These are phyloP conservation scores for Cocos nucifera DNA, from an alignment of 176 grass and related monocot genomes.

Conservation along the genomic window DNA sequence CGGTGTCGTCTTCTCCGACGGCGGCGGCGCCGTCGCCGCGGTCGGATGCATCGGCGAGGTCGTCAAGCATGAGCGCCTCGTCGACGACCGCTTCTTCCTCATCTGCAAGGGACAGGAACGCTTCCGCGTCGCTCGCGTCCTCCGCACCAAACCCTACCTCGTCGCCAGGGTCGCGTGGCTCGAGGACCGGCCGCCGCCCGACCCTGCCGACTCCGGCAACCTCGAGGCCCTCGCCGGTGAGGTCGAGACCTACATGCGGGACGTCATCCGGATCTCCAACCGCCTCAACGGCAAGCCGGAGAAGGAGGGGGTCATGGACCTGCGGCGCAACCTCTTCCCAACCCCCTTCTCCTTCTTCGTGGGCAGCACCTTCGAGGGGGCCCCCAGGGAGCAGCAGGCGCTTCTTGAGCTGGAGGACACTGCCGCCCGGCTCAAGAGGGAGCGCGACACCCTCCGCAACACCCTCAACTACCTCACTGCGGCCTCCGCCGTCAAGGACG, in stretches of 20 bases:
- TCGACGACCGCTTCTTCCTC: conserved; percentile 97
- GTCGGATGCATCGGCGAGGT: conserved; percentile 91
- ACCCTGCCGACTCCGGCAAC: conserved; percentile 42
- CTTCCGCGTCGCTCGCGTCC: conserved; percentile 60
- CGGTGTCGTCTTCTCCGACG: conserved; percentile 49
- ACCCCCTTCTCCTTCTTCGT: conserved; percentile 98
- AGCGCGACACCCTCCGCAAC: conserved; percentile 80
- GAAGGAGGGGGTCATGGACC: conserved; percentile 50
- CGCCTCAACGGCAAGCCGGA: conserved; percentile 85
- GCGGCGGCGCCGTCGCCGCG: conserved; percentile 38
- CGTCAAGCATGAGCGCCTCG: conserved; percentile 90
- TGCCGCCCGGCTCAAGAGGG: conserved; percentile 54
- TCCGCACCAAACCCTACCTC: conserved; percentile 81
- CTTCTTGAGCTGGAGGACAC: conserved; percentile 98
- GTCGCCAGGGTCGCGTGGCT: conserved; percentile 92
- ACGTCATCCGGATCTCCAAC: conserved; percentile 93
- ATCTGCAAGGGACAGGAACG: conserved; percentile 99
- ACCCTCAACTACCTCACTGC: conserved; percentile 98
- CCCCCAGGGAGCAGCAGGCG: conserved; percentile 86
- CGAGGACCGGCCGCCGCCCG: conserved; percentile 82
- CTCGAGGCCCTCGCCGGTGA: conserved; percentile 65
- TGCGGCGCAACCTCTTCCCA: conserved; percentile 69
- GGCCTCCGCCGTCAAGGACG: conserved; percentile 90
- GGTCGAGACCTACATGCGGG: conserved; percentile 78
- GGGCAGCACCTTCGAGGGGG: conserved; percentile 80